Conservation (phyloP, 805 yeast genomes). For the Metschnikowia hibisci region DNA sequence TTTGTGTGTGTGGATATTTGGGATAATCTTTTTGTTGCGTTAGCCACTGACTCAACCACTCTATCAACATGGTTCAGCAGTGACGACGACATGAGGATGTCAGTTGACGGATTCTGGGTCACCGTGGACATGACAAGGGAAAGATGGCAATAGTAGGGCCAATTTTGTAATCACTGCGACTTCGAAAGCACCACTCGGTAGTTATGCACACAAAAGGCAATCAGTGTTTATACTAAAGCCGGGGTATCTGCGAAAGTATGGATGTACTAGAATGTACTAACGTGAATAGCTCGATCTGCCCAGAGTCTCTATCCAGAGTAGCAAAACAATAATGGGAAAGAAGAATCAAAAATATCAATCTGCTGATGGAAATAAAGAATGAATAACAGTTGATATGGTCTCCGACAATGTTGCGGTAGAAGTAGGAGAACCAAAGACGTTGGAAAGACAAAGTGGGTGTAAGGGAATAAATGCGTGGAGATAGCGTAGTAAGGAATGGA, state of each 20-base stretch:
- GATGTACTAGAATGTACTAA: too few relatives aligned
- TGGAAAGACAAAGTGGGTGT: conserved; percentile 1
- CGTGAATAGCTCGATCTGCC: too few relatives aligned
- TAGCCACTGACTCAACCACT: conserved; percentile 44
- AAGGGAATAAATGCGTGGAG: not conserved
- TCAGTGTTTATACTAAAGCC: too few relatives aligned
- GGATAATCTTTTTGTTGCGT: conserved; percentile 47
- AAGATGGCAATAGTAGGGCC: not conserved
- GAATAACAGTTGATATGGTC: conserved; percentile 3
- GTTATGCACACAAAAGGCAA: not conserved
- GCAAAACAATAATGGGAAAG: not conserved
- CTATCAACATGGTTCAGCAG: conserved; percentile 29
- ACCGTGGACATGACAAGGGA: conserved; percentile 14
- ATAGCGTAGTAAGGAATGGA: not conserved
- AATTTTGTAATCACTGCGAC: not conserved
- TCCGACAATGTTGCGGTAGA: not conserved
- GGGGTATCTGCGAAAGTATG: not conserved
- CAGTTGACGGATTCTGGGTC: conserved; percentile 13
- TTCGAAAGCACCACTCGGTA: not conserved
- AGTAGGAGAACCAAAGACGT: conserved; percentile 1
- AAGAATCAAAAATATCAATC: not conserved
- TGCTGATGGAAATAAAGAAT: conserved; percentile 4
- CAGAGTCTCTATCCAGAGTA: too few relatives aligned
- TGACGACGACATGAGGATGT: conserved; percentile 12
- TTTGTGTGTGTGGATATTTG: conserved; percentile 45